Evolutionary conservation across 1,139 yeast species (phyloP).

Genomic region (Yamadazyma pseudoaaseri): DNA sequence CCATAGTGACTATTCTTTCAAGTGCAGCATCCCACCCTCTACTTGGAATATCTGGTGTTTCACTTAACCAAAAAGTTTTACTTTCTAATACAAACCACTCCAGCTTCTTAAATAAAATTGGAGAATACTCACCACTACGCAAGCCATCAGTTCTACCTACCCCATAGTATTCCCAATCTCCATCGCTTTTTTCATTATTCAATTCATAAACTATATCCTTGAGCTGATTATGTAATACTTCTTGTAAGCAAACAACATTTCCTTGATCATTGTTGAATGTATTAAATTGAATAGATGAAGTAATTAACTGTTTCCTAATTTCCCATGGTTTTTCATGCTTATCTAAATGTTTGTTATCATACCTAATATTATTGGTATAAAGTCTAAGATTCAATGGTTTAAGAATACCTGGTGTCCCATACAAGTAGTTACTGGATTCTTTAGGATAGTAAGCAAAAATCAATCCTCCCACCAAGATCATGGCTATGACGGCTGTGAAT

Average conservation of each 20-base stretch:
- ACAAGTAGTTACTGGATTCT: not conserved
- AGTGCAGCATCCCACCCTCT: conserved; percentile 58
- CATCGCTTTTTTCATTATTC: conserved; percentile 18
- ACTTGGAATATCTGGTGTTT: conserved; percentile 24
- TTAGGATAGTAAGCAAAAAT: not conserved
- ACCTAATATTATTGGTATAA: conserved; percentile 55
- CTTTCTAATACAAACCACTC: conserved; percentile 33
- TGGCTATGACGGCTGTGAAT: not conserved
- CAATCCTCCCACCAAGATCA: conserved; percentile 1
- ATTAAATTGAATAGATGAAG: conserved; percentile 34
- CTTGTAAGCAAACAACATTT: conserved; percentile 52
- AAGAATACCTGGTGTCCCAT: conserved; percentile 9
- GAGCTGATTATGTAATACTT: conserved; percentile 52
- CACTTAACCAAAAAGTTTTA: conserved; percentile 37
- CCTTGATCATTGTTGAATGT: conserved; percentile 31
- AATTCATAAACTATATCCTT: conserved; percentile 40
- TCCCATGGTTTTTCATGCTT: conserved; percentile 45
- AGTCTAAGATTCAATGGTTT: conserved; percentile 32
- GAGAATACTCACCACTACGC: conserved; percentile 33
- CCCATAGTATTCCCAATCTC: conserved; percentile 36
- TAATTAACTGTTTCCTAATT: conserved; percentile 34
- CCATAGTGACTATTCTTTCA: conserved; percentile 48
- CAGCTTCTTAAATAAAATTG: conserved; percentile 24
- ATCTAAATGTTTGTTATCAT: conserved; percentile 34
- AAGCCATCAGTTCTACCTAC: conserved; percentile 37